These are phyloP conservation scores for Boletus rufocinnamomeus DNA, from an alignment of 768 basidiomycete species.

Conservation along the genomic window DNA sequence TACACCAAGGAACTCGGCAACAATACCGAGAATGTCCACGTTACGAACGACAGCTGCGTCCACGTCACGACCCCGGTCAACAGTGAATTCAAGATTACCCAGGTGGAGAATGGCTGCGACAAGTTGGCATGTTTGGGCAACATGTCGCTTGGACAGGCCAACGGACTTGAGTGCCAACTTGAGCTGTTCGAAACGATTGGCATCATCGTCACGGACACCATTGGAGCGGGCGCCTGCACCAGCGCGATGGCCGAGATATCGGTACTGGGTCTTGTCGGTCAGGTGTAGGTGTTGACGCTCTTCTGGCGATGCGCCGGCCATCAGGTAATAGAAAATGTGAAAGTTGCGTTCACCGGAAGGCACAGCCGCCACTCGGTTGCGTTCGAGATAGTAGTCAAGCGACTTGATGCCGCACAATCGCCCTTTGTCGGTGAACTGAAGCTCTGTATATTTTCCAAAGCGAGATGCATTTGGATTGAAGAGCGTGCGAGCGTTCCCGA, in stretches of 20 bases:
- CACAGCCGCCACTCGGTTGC: constrained; percentile 83
- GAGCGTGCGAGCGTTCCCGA: constrained; percentile 89
- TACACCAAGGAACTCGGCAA: constrained; percentile 91
- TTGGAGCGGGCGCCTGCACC: constrained; percentile 43
- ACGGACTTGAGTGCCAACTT: constrained; percentile 93
- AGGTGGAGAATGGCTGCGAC: constrained; percentile 95
- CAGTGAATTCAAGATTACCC: constrained; percentile 90
- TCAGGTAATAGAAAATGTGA: constrained; percentile 96
- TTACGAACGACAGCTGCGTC: constrained; percentile 94
- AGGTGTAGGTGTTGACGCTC: constrained; percentile 89
- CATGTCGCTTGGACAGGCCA: constrained; percentile 91
- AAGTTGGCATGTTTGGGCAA: constrained; percentile 94
- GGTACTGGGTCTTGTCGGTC: constrained; percentile 75
- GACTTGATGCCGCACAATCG: constrained; percentile 89
- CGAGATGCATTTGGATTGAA: constrained; percentile 95
- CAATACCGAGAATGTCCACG: constrained; percentile 74
- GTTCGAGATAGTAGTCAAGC: constrained; percentile 94
- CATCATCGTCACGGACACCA: constrained; percentile 73
- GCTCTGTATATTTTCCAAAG: constrained; percentile 96
- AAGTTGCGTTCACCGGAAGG: constrained; percentile 95
- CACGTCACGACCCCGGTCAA: constrained; percentile 81
- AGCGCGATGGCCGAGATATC: constrained; percentile 80
- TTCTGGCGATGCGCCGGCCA: constrained; percentile 85
- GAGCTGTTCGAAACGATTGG: constrained; percentile 87
- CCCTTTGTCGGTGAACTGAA: constrained; percentile 94